Base-by-base conservation (phyloP, 495 filamentous ascomycete genomes). In the Aspergillus kassunensis region DNA sequence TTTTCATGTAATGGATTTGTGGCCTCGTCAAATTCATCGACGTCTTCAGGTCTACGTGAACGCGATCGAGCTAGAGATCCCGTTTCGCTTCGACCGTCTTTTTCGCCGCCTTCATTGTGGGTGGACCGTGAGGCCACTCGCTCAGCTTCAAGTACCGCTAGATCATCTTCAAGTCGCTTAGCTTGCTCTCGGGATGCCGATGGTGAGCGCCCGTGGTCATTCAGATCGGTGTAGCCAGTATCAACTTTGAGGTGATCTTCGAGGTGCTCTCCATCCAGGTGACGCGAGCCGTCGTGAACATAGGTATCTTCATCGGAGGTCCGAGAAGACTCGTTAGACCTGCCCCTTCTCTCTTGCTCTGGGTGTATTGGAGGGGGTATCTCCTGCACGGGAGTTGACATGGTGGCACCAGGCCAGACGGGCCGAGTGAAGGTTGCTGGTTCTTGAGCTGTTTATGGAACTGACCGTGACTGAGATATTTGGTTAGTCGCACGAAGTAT, bases 21-120 rank as follows among this genome's bases (percentile, higher is more conserved):
- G 10, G 78, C 80, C 46, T 82, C 74, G 59, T 90, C 87, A 65
- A 97, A 96, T 54, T 91, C 88, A 66, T 96, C 91, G n/a, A 91
- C 75, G 3, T 76, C 73, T 15, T 83, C 80, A 0, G 79, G 71
- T 20, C 71, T 68, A 16, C 69, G 72, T 24, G 73, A 80, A 40
- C 79, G 71, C 1, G 78, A 70, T 15, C 78, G 74, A 44, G 67
- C 66, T 30, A 84, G 71, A 0, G 77, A 80, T 24, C 57, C 62
- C 6, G 8, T 30, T 35, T 54, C 68, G 23, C 60, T 75, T 53
- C 52, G 68, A 33, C 67, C 66, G 51, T 49, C 62, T 16, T 75
- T 67, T 39, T 68, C 58, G 4, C 67, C 71, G 27, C 30, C 30
- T 25, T 74, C 72, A 40, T n/a, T n/a, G n/a, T 81, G 70, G 13